Percentiles rank a stretch among this genome's conserved stretches.
phyloP scores from a whole-genome alignment of 2,329 filamentous ascomycete genomes.

The Magnaporthiopsis incrustans region DNA sequence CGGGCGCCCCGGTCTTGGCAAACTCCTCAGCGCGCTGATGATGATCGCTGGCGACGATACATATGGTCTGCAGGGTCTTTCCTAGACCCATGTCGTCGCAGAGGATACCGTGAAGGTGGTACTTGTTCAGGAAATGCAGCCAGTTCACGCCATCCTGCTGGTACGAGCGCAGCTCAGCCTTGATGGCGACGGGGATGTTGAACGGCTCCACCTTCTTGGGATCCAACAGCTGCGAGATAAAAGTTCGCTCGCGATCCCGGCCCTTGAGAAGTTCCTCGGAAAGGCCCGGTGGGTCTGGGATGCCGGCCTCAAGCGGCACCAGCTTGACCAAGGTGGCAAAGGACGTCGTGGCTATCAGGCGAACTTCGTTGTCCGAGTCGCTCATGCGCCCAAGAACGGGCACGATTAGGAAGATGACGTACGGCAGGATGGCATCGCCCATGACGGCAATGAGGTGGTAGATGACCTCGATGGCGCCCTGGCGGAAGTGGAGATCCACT shows the following conservation, averaged over 20 bases:
- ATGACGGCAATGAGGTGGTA: slow-evolving; percentile 98
- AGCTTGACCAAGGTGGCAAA: slow-evolving; percentile 97
- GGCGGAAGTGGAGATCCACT: slow-evolving; percentile 77
- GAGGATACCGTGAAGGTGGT: slow-evolving; percentile 94
- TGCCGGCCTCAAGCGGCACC: slow-evolving; percentile 92
- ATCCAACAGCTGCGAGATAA: slow-evolving; percentile 93
- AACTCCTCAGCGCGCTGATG: slow-evolving; percentile 89
- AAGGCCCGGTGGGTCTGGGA: slow-evolving; percentile 89
- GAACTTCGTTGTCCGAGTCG: slow-evolving; percentile 92
- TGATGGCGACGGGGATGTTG: slow-evolving; percentile 90
- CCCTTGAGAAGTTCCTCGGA: slow-evolving; percentile 83
- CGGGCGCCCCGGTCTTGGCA: slow-evolving; percentile 68
- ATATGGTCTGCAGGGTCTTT: slow-evolving; percentile 94
- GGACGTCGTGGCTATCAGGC: slow-evolving; percentile 88
- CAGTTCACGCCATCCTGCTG: slow-evolving; percentile 99
- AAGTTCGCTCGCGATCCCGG: slow-evolving; percentile 87
- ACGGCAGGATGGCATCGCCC: slow-evolving; percentile 92
- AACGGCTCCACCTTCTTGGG: slow-evolving; percentile 95
- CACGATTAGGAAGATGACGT: slow-evolving; percentile 97
- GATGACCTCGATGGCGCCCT: slow-evolving; percentile 89
- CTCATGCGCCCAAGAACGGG: slow-evolving; percentile 97
- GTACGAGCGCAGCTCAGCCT: slow-evolving; percentile 91
- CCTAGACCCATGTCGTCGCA: slow-evolving; percentile 99
- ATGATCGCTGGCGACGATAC: slow-evolving; percentile 96
- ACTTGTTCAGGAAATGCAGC: slow-evolving; percentile 96